phyloP scores from a whole-genome alignment of 176 grass and related monocot species.

The Aegilops longissima region DNA sequence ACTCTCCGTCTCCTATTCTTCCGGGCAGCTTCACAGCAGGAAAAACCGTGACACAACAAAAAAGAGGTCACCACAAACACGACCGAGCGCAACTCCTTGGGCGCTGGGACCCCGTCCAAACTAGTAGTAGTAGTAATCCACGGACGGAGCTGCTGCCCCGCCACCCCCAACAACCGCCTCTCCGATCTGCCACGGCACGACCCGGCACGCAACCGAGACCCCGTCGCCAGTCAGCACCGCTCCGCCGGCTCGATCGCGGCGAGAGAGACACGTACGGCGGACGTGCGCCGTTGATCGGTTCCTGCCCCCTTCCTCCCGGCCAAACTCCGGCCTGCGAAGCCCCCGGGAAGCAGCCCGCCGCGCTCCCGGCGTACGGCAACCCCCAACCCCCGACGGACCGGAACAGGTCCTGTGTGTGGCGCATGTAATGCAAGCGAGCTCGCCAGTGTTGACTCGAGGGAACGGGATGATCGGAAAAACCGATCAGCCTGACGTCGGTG shows the following conservation, averaged over 20 bases:
- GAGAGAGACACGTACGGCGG: neutral
- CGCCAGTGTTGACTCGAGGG: neutral
- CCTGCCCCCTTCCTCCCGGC: constrained; percentile 3
- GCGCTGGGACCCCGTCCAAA: neutral
- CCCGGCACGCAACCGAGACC: neutral
- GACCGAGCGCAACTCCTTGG: too few species aligned
- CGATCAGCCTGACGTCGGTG: neutral
- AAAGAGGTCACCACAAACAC: too few species aligned
- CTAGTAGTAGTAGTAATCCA: neutral
- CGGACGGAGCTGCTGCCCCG: neutral
- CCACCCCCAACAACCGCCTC: neutral
- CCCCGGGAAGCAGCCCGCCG: too few species aligned
- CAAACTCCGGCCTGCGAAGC: neutral
- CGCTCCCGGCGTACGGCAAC: too few species aligned
- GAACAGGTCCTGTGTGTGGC: neutral
- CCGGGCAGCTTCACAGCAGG: neutral
- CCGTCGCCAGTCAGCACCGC: neutral
- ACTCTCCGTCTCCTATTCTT: neutral
- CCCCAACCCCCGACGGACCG: neutral
- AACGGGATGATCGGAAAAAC: neutral
- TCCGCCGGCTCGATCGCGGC: neutral
- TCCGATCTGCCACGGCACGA: neutral
- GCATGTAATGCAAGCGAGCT: neutral
- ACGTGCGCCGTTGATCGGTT: neutral
- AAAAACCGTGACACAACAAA: neutral